Conservation (phyloP, 1,139 yeast genomes). For the Sugiyamaella sp. region DNA sequence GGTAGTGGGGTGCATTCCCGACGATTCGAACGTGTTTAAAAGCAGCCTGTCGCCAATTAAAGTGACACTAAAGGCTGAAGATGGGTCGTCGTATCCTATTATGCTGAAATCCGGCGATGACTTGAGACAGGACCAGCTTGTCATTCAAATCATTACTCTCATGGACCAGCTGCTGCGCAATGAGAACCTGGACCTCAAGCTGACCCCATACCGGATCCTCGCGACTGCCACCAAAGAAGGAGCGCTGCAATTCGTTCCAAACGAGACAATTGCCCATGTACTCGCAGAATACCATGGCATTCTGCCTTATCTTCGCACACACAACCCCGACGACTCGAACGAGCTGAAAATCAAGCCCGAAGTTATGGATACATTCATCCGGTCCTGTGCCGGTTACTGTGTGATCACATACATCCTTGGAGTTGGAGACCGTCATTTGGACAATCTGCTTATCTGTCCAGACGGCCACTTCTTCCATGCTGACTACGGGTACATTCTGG, state of each 20-base stretch:
- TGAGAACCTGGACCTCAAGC: constrained; percentile 84
- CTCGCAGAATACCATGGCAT: constrained; percentile 72
- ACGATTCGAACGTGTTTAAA: constrained; percentile 83
- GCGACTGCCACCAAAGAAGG: constrained; percentile 94
- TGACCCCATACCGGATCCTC: constrained; percentile 86
- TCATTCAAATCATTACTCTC: constrained; percentile 84
- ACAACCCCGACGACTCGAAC: constrained; percentile 57
- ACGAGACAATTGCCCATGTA: constrained; percentile 84
- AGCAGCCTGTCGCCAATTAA: constrained; percentile 88
- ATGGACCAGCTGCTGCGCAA: constrained; percentile 89
- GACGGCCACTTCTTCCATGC: constrained; percentile 93
- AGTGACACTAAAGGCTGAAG: constrained; percentile 68
- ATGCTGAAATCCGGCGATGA: constrained; percentile 98
- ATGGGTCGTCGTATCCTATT: constrained; percentile 65
- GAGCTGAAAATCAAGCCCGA: constrained; percentile 72
- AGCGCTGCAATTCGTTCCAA: constrained; percentile 88
- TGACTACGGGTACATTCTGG: constrained; percentile 94
- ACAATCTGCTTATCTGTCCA: constrained; percentile 71
- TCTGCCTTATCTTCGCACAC: constrained; percentile 64
- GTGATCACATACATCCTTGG: constrained; percentile 93
- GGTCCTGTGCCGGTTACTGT: constrained; percentile 97
- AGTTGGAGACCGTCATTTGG: constrained; percentile 96
- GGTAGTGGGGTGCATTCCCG: constrained; percentile 76
- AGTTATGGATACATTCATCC: constrained; percentile 90
- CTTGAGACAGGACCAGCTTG: constrained; percentile 92